Base-by-base conservation (phyloP, 176 grass and related monocot species). In the Oryza brachyantha region DNA sequence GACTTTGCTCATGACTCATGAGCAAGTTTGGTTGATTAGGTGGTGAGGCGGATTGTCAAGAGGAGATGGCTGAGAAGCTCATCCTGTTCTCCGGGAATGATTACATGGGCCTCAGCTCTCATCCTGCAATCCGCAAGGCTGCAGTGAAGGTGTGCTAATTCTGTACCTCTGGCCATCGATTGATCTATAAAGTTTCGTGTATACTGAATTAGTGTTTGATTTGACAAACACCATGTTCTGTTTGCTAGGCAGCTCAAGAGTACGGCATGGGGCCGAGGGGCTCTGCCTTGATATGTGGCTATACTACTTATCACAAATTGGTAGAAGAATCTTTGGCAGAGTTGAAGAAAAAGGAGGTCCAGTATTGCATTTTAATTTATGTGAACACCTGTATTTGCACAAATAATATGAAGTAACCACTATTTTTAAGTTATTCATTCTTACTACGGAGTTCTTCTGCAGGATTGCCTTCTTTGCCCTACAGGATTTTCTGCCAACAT, bases 31-130 rank as follows among this genome's bases (percentile, higher is more conserved):
- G 36, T 89, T 84, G n/a, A 59, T 82, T 72, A 97, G 91, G 91
- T 54, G 83, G 71, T 36, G 81, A 93, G 71, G 50, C 5, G 19
- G 54, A 35, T 68, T 72, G 6, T 59, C 25, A 85, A 64, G 79
- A 65, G 43, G 81, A 80, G 25, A 24, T 85, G 17, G 62, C 60
- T 21, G 76, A 83, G 19, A 88, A 88, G 54, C n/a, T 94, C 82
- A 81, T 94, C 64, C 85, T 92, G 11, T 97, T 97, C 80, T 97
- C 91, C 10, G 91, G 89, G 14, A 97, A 97, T 45, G 94, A 97
- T 50, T 97, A 94, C 70, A 70, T 93, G 75, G 87, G 91, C 46
- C 83, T 97, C 71, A 94, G 94, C 77, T 82, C 86, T 11, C 94
- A 97, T 75, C 94, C 91, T 6, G 66, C 91, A 13, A 61, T 97